Conservation (phyloP, 805 yeast genomes). For the Yamadazyma sp. region DNA sequence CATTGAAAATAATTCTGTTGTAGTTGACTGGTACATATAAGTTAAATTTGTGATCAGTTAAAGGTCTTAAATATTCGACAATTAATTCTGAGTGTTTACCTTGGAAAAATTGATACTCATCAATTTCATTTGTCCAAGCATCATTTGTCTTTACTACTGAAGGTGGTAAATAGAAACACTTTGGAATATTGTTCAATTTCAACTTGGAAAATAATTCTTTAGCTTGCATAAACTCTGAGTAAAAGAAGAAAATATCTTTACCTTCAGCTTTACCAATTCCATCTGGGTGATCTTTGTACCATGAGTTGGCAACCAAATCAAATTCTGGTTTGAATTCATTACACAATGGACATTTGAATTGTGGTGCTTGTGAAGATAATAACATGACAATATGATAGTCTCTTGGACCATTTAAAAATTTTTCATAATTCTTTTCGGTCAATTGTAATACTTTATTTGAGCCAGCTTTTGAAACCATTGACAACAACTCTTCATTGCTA, state of each 20-base stretch:
- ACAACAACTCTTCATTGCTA: slow-evolving; percentile 20
- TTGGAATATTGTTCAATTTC: slow-evolving; percentile 73
- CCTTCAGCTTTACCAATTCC: slow-evolving; percentile 26
- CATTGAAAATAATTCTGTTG: slow-evolving; percentile 31
- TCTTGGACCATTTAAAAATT: slow-evolving; percentile 58
- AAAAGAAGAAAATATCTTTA: slow-evolving; percentile 58
- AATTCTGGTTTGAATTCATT: slow-evolving; percentile 63
- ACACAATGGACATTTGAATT: slow-evolving; percentile 78
- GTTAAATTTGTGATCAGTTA: slow-evolving; percentile 33
- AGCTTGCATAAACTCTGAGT: slow-evolving; percentile 66
- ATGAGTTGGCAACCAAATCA: slow-evolving; percentile 57
- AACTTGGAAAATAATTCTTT: slow-evolving; percentile 51
- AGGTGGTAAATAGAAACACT: slow-evolving; percentile 61
- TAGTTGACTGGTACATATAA: slow-evolving; percentile 44
- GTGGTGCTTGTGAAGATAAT: slow-evolving; percentile 71
- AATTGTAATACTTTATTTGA: slow-evolving; percentile 28
- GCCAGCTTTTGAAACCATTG: slow-evolving; percentile 15
- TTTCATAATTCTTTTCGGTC: slow-evolving; percentile 59
- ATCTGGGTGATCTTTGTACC: slow-evolving; percentile 50
- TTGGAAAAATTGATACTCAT: slow-evolving; percentile 45
- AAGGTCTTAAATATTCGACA: slow-evolving; percentile 29
- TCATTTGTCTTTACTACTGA: slow-evolving; percentile 32
- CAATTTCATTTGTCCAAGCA: slow-evolving; percentile 23
- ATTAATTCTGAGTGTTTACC: slow-evolving; percentile 42
- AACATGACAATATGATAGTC: slow-evolving; percentile 65